Conservation (phyloP, 768 basidiomycete species). For the Rhizopogon vinicolor region DNA sequence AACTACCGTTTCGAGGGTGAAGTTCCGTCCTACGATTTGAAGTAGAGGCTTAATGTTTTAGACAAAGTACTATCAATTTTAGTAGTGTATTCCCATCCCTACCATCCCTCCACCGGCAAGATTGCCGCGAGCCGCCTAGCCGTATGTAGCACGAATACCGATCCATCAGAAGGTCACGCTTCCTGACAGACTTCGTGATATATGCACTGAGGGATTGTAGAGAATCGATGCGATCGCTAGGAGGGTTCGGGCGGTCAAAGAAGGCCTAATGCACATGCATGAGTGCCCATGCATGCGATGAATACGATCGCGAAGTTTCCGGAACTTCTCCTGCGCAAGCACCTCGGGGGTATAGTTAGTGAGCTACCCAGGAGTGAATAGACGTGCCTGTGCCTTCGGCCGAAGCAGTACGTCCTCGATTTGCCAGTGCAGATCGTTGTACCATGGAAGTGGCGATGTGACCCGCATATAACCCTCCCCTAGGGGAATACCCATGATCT, state of each 20-base stretch:
- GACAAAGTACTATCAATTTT: too few relatives aligned
- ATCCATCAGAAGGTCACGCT: background rate
- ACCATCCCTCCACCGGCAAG: background rate
- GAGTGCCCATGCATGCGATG: conserved; percentile 39
- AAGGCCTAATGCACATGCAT: conserved; percentile 36
- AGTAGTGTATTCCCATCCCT: too few relatives aligned
- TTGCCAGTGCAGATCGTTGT: conserved; percentile 91
- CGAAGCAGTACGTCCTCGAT: conserved; percentile 71
- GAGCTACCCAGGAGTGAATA: conserved; percentile 46
- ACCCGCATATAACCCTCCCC: conserved; percentile 78
- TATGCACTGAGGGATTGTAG: conserved; percentile 22
- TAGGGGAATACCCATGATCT: conserved; percentile 59
- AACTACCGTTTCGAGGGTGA: too few relatives aligned
- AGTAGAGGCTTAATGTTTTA: too few relatives aligned
- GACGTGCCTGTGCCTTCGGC: conserved; percentile 26
- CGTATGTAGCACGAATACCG: conserved; percentile 17
- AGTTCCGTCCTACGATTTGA: too few relatives aligned
- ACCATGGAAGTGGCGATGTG: conserved; percentile 88
- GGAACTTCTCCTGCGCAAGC: conserved; percentile 29
- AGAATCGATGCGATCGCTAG: conserved; percentile 19
- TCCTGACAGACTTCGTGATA: conserved; percentile 13
- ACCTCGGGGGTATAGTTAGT: conserved; percentile 35
- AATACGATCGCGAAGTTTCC: conserved; percentile 23
- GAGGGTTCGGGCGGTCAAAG: conserved; percentile 20
- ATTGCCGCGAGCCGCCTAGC: conserved; percentile 21